phyloP scores from a whole-genome alignment of 768 basidiomycete genomes.

The Rossbeevera mucosa region DNA sequence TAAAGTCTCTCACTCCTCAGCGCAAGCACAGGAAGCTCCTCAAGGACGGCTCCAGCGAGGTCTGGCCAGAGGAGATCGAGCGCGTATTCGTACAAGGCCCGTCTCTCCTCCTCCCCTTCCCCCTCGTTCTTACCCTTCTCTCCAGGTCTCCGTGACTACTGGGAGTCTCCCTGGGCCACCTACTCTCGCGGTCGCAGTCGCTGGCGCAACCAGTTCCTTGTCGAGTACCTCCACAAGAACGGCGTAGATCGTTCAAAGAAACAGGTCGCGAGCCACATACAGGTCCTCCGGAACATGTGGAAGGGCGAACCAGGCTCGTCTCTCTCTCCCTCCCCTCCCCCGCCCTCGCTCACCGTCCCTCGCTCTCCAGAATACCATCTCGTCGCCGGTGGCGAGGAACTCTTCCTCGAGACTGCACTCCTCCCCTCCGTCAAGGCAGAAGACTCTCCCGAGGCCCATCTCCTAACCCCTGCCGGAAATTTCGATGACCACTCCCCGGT shows the following conservation, averaged over 20 bases:
- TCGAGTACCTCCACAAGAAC: conserved; percentile 68
- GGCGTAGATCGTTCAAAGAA: conserved; percentile 77
- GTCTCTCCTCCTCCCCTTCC: not conserved
- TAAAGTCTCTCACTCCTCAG: conserved; percentile 52
- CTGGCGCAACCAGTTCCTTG: conserved; percentile 83
- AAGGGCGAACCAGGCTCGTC: conserved; percentile 68
- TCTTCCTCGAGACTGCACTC: conserved; percentile 47
- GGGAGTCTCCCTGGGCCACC: conserved; percentile 77
- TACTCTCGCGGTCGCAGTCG: conserved; percentile 75
- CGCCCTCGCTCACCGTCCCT: not conserved
- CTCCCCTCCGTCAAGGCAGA: conserved; percentile 54
- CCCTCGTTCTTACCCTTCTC: conserved; percentile 1
- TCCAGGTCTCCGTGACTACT: conserved; percentile 69
- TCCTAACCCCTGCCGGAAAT: conserved; percentile 37
- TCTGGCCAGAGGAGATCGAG: conserved; percentile 80
- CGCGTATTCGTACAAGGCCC: conserved; percentile 72
- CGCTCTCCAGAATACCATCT: conserved; percentile 59
- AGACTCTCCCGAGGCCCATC: conserved; percentile 41
- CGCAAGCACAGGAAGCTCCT: conserved; percentile 81
- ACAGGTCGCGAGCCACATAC: conserved; percentile 87
- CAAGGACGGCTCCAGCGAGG: conserved; percentile 73
- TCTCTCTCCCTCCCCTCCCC: not conserved
- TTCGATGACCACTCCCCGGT: conserved; percentile 31
- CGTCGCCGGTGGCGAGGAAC: conserved; percentile 77
- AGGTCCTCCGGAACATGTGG: conserved; percentile 85